A percentile compares a stretch with the other conserved stretches of the same genome.
These are phyloP conservation scores for Jaapia argillacea DNA, from an alignment of 768 basidiomycete genomes.

Conservation along the genomic window DNA sequence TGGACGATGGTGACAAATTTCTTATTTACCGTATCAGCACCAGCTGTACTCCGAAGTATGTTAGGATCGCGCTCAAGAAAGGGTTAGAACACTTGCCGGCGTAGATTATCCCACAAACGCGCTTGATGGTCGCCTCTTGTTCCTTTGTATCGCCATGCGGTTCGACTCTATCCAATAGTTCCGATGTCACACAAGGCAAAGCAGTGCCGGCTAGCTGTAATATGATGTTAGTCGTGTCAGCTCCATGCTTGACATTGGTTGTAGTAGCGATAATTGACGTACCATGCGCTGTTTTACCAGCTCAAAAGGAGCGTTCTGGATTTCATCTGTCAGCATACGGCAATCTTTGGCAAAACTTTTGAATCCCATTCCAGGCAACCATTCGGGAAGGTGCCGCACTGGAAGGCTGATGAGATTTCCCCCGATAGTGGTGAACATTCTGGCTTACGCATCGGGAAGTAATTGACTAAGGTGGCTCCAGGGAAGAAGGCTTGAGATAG, in stretches of 20 bases:
- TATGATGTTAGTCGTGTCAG: not conserved
- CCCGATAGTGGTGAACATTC: too few relatives aligned
- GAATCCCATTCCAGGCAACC: conserved; percentile 5
- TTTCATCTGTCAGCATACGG: not conserved
- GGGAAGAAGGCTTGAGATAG: conserved; percentile 18
- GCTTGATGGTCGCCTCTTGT: not conserved
- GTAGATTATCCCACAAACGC: conserved; percentile 1
- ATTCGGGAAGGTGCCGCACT: conserved; percentile 1
- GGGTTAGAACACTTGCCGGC: not conserved
- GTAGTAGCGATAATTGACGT: not conserved
- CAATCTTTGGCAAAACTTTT: not conserved
- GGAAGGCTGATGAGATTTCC: not conserved
- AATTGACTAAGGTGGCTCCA: conserved; percentile 21
- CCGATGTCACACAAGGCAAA: not conserved
- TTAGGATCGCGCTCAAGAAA: not conserved
- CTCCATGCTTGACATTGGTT: not conserved
- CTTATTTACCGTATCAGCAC: conserved; percentile 8
- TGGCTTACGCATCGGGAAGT: conserved; percentile 19
- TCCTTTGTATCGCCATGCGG: not conserved
- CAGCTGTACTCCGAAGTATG: conserved; percentile 1
- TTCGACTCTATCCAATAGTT: not conserved
- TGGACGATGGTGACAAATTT: not conserved
- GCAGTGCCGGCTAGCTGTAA: not conserved
- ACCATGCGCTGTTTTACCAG: conserved; percentile 4
- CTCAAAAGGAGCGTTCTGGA: not conserved